Percentiles rank a stretch among this genome's conserved stretches.
Conservation (phyloP, 148 eudicot species). For the Heliosperma pusillum region DNA sequence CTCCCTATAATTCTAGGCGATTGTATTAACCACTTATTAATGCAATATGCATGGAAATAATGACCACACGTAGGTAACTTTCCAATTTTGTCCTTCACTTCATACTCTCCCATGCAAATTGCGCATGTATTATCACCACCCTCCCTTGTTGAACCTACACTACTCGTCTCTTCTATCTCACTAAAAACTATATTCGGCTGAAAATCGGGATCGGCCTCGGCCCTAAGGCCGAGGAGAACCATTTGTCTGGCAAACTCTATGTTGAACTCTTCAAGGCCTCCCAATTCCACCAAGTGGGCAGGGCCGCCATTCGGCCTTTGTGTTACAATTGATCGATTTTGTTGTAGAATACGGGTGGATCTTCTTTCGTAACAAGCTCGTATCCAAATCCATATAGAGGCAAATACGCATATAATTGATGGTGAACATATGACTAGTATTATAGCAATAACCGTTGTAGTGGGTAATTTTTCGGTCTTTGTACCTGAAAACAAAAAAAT, state of each 20-base stretch:
- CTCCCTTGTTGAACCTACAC: conserved; percentile 10
- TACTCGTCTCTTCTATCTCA: conserved; percentile 17
- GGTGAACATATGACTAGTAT: conserved; percentile 27
- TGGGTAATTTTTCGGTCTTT: conserved; percentile 11
- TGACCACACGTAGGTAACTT: conserved; percentile 25
- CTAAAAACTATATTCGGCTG: conserved; percentile 15
- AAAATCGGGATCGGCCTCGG: not conserved
- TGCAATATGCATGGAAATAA: conserved; percentile 29
- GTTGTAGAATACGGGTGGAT: not conserved
- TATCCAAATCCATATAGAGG: conserved; percentile 12
- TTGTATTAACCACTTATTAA: conserved; percentile 22
- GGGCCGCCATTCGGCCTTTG: conserved; percentile 1
- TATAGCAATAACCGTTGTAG: conserved; percentile 15
- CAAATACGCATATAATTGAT: conserved; percentile 20
- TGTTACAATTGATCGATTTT: not conserved
- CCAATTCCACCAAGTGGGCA: conserved; percentile 12
- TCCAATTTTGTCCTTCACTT: conserved; percentile 25
- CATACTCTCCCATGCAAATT: conserved; percentile 32
- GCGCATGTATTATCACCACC: conserved; percentile 17
- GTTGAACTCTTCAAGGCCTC: conserved; percentile 25
- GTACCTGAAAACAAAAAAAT: conserved; percentile 13
- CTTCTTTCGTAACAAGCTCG: conserved; percentile 4
- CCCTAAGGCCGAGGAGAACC: conserved; percentile 16
- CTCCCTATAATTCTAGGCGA: conserved; percentile 21
- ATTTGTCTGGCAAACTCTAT: conserved; percentile 22